Base-by-base conservation (phyloP, 2,329 filamentous ascomycete genomes). In the Pseudogymnoascus sp. region DNA sequence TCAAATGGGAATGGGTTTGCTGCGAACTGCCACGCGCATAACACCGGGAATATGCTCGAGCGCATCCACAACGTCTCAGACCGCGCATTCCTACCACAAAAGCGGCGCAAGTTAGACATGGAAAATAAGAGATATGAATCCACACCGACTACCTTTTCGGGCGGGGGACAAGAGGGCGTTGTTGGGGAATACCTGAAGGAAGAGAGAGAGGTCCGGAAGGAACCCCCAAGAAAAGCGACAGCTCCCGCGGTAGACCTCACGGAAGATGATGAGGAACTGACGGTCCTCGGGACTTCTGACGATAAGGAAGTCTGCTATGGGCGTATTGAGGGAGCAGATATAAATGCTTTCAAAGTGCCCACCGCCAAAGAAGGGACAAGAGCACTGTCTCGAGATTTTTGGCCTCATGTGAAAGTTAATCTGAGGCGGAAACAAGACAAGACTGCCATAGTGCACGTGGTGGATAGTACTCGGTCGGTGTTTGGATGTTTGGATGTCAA, bases 251-350 rank as follows among this genome's bases (percentile, higher is more conserved):
- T 79, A 75, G 67, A 73, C 25, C 28, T 62, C 23, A 35, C 10
- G 25, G 76, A 8, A 70, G 77, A 70, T 71, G 79, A 78, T 16
- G 86, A 89, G 47, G 83, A 85, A 25, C 84, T 88, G 8, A 70
- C 85, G 3, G 75, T 82, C 18, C 77, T 85, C 37, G 80, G 81
- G 44, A 82, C 89, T 63, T 80, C 84, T 31, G 82, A 79, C 56
- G 81, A 86, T 18, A 84, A 90, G 71, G 85, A 91, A 70, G 88
- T 95, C 3, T 95, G 91, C 75, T 92, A 90, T 70, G 91, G 91
- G 44, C 88, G 89, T 75, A 75, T 95, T 18, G 86, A 91, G 62
- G 82, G 81, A 16, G 83, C 86, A 2, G 83, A 78, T 62, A 78
- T 94, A 44, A 85, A 87, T 66, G 88, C 87, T 65, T 81, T 84